These are phyloP conservation scores for Alternaria gansuensis DNA, from an alignment of 2,329 filamentous ascomycete species.

Conservation along the genomic window DNA sequence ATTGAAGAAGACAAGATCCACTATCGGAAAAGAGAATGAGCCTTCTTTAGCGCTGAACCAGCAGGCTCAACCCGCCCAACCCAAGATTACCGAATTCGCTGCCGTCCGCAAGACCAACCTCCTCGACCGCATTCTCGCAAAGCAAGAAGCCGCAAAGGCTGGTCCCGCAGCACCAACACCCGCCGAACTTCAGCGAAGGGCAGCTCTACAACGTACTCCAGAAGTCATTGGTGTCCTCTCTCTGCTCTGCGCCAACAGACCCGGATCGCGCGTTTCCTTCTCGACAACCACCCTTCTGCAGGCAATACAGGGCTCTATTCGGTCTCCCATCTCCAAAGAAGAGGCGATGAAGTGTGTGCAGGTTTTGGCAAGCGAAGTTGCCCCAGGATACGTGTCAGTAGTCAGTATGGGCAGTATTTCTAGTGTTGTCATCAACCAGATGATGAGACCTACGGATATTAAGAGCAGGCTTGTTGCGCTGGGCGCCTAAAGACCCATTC, in stretches of 20 bases:
- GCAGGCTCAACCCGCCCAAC: conserved; percentile 34
- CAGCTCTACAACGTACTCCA: conserved; percentile 59
- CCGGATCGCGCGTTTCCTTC: conserved; percentile 54
- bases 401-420: conserved; percentile 52
- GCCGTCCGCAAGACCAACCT: conserved; percentile 57
- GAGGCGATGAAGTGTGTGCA: conserved; percentile 56
- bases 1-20: conserved; percentile 43
- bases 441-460: conserved; percentile 47
- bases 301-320: conserved; percentile 57
- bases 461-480: conserved; percentile 45
- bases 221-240: conserved; percentile 57
- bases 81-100: conserved; percentile 52
- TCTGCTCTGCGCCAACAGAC: conserved; percentile 52
- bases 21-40: conserved; percentile 47
- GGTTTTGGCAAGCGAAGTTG: conserved; percentile 56
- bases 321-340: conserved; percentile 57
- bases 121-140: conserved; percentile 62
- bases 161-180: conserved; percentile 53
- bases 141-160: conserved; percentile 54
- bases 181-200: conserved; percentile 56
- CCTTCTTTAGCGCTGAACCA: conserved; percentile 18
- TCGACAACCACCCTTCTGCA: conserved; percentile 55
- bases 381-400: conserved; percentile 55
- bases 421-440: conserved; percentile 56
- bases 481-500: conserved; percentile 26